These are phyloP conservation scores for Grosmannia serpens DNA, from an alignment of 2,329 filamentous ascomycete genomes.

Conservation along the genomic window DNA sequence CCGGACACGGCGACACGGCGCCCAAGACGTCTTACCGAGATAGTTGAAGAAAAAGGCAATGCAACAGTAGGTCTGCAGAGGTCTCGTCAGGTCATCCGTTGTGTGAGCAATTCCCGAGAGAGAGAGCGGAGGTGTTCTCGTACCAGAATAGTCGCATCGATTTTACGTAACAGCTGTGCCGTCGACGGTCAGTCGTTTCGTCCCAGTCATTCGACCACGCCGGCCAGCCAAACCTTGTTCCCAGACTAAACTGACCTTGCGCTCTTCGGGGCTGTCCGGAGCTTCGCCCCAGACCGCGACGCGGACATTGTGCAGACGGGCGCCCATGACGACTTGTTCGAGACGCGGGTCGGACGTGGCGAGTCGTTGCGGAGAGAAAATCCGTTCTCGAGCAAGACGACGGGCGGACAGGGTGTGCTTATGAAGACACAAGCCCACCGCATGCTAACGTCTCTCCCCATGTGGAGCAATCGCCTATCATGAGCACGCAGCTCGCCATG, in stretches of 20 bases:
- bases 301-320: neutral
- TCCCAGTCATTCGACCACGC: neutral
- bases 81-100: neutral
- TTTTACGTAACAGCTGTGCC: neutral
- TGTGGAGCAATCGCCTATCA: no score
- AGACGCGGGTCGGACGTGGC: neutral
- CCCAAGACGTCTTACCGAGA: neutral
- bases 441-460: no score
- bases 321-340: neutral
- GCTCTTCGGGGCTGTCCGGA: neutral
- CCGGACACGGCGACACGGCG: no score
- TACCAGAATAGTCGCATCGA: neutral
- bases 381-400: no score
- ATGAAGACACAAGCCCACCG: neutral
- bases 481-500: no score
- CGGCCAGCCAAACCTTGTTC: neutral
- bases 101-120: neutral
- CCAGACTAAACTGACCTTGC: neutral
- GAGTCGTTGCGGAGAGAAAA: neutral
- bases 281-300: neutral
- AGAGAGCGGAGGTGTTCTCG: neutral
- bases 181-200: neutral
- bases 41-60: constrained; percentile 1
- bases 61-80: neutral
- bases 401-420: neutral